Evolutionary conservation across 2,329 filamentous ascomycete genomes (phyloP).

Genomic region (Aspergillus sp.): DNA sequence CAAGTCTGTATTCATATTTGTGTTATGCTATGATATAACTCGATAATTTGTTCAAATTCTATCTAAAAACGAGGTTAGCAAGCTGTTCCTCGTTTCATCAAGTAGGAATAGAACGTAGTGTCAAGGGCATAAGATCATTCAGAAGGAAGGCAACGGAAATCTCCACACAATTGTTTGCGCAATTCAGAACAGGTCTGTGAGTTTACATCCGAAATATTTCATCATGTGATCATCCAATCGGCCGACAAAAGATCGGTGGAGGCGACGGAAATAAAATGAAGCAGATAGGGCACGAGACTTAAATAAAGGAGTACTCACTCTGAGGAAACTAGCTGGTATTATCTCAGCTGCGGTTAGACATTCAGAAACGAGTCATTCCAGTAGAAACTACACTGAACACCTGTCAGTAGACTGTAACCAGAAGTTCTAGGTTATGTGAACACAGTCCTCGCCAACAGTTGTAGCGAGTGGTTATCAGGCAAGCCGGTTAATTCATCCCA

Average conservation of each 20-base stretch:
- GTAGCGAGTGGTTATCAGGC: constrained; percentile 30
- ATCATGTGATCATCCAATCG: constrained; percentile 47
- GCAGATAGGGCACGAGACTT: neutral
- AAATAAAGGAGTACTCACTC: neutral
- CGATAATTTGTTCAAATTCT: neutral
- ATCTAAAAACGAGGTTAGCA: neutral
- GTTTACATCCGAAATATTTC: constrained; percentile 99
- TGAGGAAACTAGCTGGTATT: neutral
- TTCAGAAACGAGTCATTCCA: neutral
- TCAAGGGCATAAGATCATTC: constrained; percentile 45
- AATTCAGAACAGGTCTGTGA: constrained; percentile 71
- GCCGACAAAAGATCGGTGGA: neutral
- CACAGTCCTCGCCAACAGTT: constrained; percentile 9
- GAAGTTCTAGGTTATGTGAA: neutral
- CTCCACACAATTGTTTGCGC: constrained; percentile 89
- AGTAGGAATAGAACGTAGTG: neutral
- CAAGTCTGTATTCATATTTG: neutral
- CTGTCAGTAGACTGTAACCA: neutral
- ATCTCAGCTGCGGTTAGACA: neutral
- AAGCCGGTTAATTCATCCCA: constrained; percentile 47
- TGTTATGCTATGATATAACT: neutral
- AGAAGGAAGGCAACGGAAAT: constrained; percentile 99
- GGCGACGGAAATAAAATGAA: neutral
- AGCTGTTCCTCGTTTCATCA: neutral
- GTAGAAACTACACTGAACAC: neutral